Conservation (phyloP, 192 early-diverging fungal species). For the Rhizophlyctis rosea region DNA sequence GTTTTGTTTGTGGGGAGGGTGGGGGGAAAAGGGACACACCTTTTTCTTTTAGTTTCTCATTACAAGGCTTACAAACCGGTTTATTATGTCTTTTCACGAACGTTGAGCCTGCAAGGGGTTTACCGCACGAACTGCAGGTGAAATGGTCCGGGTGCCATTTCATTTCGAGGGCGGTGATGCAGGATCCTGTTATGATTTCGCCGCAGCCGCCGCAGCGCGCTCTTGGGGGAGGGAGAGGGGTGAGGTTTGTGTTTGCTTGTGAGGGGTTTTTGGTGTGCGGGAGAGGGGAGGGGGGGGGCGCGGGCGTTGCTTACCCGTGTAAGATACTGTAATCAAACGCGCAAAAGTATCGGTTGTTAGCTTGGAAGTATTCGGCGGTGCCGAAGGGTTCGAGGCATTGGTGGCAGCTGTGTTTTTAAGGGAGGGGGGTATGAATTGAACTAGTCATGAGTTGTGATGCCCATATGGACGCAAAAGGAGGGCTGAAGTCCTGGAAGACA, state of each 20-base stretch:
- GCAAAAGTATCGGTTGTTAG: conserved; percentile 34
- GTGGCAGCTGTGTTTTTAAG: conserved; percentile 39
- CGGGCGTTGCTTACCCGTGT: conserved; percentile 23
- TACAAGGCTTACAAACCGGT: conserved; percentile 48
- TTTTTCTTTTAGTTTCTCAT: conserved; percentile 26
- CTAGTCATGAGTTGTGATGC: not conserved
- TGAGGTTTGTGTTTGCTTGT: not conserved
- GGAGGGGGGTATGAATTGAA: not conserved
- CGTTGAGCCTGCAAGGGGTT: conserved; percentile 24
- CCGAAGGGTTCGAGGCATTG: conserved; percentile 46
- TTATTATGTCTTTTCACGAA: conserved; percentile 45
- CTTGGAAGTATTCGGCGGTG: conserved; percentile 36
- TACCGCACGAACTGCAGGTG: conserved; percentile 39
- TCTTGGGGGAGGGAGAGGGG: conserved; percentile 20
- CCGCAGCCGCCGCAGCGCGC: conserved; percentile 42
- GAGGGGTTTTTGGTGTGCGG: not conserved
- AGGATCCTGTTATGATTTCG: conserved; percentile 42
- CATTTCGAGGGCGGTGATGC: conserved; percentile 42
- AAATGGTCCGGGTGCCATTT: conserved; percentile 57
- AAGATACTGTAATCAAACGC: conserved; percentile 40
- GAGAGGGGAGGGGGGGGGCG: not conserved
- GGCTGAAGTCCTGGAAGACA: not conserved
- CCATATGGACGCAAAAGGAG: not conserved
- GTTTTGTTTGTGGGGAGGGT: conserved; percentile 5
- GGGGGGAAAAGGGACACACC: conserved; percentile 10